Conservation (phyloP, 352 stramenopile species). For the Globisporangium rhizosaccharum region DNA sequence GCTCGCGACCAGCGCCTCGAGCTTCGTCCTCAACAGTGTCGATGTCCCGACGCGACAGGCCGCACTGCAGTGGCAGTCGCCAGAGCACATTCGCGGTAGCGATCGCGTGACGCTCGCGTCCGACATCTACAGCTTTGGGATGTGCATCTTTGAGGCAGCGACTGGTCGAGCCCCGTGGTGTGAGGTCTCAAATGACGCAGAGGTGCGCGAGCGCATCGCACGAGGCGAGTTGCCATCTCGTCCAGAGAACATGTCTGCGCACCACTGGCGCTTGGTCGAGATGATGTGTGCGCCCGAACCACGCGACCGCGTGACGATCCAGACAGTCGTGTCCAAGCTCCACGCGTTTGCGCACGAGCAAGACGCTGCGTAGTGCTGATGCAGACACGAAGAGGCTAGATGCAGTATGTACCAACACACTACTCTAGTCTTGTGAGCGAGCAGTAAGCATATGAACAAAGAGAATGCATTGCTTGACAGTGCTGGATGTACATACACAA, state of each 20-base stretch:
- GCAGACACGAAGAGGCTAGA: too few relatives aligned
- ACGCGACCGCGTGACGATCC: background rate
- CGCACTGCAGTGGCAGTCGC: slow-evolving; percentile 1
- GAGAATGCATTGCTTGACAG: too few relatives aligned
- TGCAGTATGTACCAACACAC: too few relatives aligned
- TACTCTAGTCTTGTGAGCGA: too few relatives aligned
- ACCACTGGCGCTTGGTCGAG: slow-evolving; percentile 4
- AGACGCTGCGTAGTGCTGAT: too few relatives aligned
- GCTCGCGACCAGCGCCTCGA: background rate
- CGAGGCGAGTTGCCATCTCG: background rate
- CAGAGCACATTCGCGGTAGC: background rate
- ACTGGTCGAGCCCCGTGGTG: slow-evolving; percentile 4
- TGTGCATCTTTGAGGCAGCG: slow-evolving; percentile 12
- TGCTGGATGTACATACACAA: too few relatives aligned
- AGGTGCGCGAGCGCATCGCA: background rate
- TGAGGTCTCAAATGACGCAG: background rate
- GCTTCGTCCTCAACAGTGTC: background rate
- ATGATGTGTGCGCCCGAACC: slow-evolving; percentile 1
- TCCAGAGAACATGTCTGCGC: background rate
- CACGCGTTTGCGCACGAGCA: background rate
- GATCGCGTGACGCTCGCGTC: slow-evolving; percentile 1
- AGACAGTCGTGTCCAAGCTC: background rate
- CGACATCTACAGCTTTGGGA: slow-evolving; percentile 13
- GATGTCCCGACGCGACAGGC: background rate
- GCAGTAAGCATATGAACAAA: too few relatives aligned